phyloP scores from a whole-genome alignment of 805 yeast genomes.

The Phaffomyces thermotolerans region DNA sequence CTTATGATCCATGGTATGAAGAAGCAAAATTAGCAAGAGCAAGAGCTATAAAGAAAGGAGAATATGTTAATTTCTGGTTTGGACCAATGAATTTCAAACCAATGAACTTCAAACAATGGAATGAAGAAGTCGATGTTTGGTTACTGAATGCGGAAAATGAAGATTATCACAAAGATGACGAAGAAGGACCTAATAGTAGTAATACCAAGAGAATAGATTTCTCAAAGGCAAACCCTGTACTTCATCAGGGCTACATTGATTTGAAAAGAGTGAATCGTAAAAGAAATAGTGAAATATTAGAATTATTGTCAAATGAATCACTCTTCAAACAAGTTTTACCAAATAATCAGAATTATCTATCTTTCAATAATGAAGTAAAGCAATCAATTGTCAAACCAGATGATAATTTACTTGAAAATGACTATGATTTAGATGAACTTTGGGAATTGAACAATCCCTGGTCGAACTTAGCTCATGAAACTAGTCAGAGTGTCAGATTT shows the following conservation, averaged over 20 bases:
- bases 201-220: background rate
- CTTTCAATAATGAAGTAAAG: slow-evolving; percentile 8
- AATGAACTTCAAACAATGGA: slow-evolving; percentile 36
- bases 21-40: slow-evolving; percentile 53
- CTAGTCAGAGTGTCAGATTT: slow-evolving; percentile 17
- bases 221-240: slow-evolving; percentile 1
- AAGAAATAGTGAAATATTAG: slow-evolving; percentile 17
- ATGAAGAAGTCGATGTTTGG: slow-evolving; percentile 19
- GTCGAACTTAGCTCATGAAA: slow-evolving; percentile 17
- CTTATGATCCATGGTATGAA: slow-evolving; percentile 65
- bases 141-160: slow-evolving; percentile 13
- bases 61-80: slow-evolving; percentile 51
- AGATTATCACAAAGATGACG: background rate
- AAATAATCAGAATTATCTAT: slow-evolving; percentile 9
- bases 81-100: slow-evolving; percentile 57
- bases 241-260: slow-evolving; percentile 12
- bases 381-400: slow-evolving; percentile 10
- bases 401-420: slow-evolving; percentile 17
- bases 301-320: slow-evolving; percentile 9
- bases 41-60: slow-evolving; percentile 37
- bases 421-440: slow-evolving; percentile 19
- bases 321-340: slow-evolving; percentile 15
- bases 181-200: background rate
- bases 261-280: slow-evolving; percentile 10
- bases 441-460: slow-evolving; percentile 24